A percentile compares a stretch with the other conserved stretches of the same genome.
These are phyloP conservation scores for Penicillium atrosanguineum DNA, from an alignment of 495 filamentous ascomycete species.

Conservation along the genomic window DNA sequence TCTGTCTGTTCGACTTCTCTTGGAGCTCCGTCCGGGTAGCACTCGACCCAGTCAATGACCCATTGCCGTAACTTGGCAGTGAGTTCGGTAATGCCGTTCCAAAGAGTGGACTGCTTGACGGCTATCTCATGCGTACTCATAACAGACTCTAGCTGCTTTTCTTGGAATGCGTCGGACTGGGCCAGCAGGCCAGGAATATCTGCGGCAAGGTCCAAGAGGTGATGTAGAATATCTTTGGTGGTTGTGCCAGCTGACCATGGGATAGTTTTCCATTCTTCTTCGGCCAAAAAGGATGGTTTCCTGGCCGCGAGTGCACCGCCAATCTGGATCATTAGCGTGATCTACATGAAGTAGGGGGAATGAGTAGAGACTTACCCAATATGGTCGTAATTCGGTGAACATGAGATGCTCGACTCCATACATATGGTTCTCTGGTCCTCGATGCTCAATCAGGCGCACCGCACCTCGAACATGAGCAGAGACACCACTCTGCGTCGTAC, in stretches of 20 bases:
- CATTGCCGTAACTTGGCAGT: slow-evolving; percentile 33
- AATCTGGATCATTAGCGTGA: slow-evolving; percentile 24
- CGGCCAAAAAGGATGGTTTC: slow-evolving; percentile 35
- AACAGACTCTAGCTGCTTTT: slow-evolving; percentile 14
- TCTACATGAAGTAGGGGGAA: background rate
- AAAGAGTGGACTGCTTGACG: slow-evolving; percentile 37
- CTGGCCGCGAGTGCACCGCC: slow-evolving; percentile 34
- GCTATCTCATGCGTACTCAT: slow-evolving; percentile 35
- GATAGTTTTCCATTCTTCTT: slow-evolving; percentile 43
- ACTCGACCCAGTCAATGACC: slow-evolving; percentile 35
- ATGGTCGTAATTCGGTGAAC: slow-evolving; percentile 44
- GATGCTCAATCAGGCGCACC: slow-evolving; percentile 43
- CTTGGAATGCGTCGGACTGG: slow-evolving; percentile 33
- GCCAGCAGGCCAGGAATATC: slow-evolving; percentile 35
- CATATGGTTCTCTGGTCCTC: slow-evolving; percentile 45
- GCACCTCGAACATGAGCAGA: slow-evolving; percentile 42
- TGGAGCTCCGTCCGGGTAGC: slow-evolving; percentile 34
- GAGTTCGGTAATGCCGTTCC: slow-evolving; percentile 37
- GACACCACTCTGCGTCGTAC: slow-evolving; percentile 36
- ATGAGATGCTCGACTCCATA: slow-evolving; percentile 45
- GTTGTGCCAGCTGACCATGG: slow-evolving; percentile 43
- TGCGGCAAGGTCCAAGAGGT: slow-evolving; percentile 40
- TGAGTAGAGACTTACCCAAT: slow-evolving; percentile 33
- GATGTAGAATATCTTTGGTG: slow-evolving; percentile 41
- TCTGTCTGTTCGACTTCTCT: slow-evolving; percentile 25